Evolutionary conservation across 352 stramenopile species (phyloP).

Genomic region (Phytophthora fragariae): DNA sequence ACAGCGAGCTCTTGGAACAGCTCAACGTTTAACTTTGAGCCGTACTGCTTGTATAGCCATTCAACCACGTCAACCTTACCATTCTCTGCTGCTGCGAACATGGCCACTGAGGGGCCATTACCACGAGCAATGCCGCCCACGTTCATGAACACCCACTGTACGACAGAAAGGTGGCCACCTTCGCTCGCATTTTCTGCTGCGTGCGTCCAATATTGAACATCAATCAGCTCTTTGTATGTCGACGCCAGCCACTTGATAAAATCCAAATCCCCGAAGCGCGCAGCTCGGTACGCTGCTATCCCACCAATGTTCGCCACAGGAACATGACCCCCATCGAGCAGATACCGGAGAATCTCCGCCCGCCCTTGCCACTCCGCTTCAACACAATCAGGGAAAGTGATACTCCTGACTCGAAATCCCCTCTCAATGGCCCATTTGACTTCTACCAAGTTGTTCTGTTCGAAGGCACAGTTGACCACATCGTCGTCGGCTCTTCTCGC

Average conservation of each 20-base stretch:
- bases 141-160: constrained; percentile 17
- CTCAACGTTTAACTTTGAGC: not conserved
- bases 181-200: constrained; percentile 3
- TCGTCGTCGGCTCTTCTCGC: not conserved
- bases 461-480: constrained; percentile 12
- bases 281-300: constrained; percentile 9
- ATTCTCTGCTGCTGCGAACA: constrained; percentile 19
- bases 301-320: constrained; percentile 4
- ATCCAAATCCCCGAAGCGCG: constrained; percentile 17
- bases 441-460: constrained; percentile 12
- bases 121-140: constrained; percentile 5
- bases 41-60: constrained; percentile 17
- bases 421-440: constrained; percentile 10
- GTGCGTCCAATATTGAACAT: not conserved
- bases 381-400: not conserved
- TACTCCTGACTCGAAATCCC: not conserved
- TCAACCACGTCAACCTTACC: constrained; percentile 15
- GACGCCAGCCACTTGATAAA: constrained; percentile 14
- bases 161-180: constrained; percentile 2
- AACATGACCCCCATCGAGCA: constrained; percentile 13
- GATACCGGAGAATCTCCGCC: constrained; percentile 7
- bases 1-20: not conserved
- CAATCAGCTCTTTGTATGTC: not conserved
- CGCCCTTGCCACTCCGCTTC: constrained; percentile 1
- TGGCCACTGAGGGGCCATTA: constrained; percentile 8